Evolutionary conservation across 768 basidiomycete genomes (phyloP), one percentile per base, ranked within the genome.

Genomic region (Pleurotus salmoneostramineus): DNA sequence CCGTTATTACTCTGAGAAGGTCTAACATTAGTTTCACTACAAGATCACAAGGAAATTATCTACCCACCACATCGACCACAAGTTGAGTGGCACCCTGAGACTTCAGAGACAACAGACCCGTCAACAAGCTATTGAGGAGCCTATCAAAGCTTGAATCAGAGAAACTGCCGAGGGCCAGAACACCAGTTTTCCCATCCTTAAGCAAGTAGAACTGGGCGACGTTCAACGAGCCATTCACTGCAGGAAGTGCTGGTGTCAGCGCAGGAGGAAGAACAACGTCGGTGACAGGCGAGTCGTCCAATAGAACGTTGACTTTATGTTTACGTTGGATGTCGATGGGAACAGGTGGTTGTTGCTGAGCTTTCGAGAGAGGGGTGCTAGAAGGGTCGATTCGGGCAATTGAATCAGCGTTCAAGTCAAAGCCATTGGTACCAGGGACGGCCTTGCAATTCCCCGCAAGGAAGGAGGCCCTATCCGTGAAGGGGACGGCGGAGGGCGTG

Each of bases 91-190:
- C 82, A 21, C 84, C 84, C 54, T 66, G 56, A 27, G 64, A 63
- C 65, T 77, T 83, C 61, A 85, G 65, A 11, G 71, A 74, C 52
- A 73, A 63, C 59, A 85, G 63, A 7, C 84, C 83, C 14, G 69
- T 65, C 48, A 85, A 57, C 49, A 87, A 62, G 37, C 73, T 72
- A 35, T 64, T 58, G 56, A 77, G 70, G 61, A 84, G 80, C 5
- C 58, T 58, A 34, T 67, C 67, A 60, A 78, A 81, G 58, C 73
- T 71, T 40, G 63, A 65, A 2, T 77, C 80, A 1, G 79, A 77
- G 67, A 85, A 85, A 65, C 82, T 83, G 14, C 83, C 83, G 4
- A 85, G 74, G 4, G 82, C 80, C 37, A 84, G 70, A 10, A 84
- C 79, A 21, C 83, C 83, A 3, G 83, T 85, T 56, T 68, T 73